These are phyloP conservation scores for Brachypodium distachyon DNA, from an alignment of 202 grass and related monocot genomes.

Conservation along the genomic window DNA sequence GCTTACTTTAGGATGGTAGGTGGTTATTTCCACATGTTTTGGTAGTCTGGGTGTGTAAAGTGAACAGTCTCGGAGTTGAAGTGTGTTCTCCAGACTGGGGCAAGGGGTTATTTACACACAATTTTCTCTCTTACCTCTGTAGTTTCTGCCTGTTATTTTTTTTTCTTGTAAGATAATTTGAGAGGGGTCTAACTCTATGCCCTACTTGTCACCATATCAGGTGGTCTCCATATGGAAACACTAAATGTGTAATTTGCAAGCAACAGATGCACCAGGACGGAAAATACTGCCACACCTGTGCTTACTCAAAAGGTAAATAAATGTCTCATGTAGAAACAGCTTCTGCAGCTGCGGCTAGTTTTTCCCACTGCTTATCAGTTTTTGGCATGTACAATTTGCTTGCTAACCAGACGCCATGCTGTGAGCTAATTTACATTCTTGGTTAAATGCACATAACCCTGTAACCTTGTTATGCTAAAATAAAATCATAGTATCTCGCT, in stretches of 20 bases:
- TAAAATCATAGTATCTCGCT: background rate
- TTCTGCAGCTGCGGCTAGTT: background rate
- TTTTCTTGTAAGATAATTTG: background rate
- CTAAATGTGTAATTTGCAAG: constrained; percentile 93
- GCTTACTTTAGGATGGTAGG: background rate
- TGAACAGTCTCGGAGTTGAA: background rate
- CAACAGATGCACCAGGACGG: constrained; percentile 97
- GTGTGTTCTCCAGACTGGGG: background rate
- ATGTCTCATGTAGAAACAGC: background rate
- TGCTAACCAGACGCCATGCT: background rate
- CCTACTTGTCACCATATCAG: constrained; percentile 39
- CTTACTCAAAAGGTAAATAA: constrained; percentile 85
- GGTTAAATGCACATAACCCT: background rate
- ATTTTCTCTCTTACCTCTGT: background rate
- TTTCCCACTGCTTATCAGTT: background rate
- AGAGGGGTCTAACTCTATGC: background rate
- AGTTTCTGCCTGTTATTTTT: background rate
- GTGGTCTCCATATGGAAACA: constrained; percentile 94
- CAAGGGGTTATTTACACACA: background rate
- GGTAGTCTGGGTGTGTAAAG: background rate
- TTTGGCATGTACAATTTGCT: background rate
- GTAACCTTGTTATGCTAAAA: background rate
- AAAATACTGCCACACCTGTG: constrained; percentile 97
- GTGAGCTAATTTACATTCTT: background rate
- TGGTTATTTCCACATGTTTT: background rate